phyloP scores from a whole-genome alignment of 1,284 basidiomycete genomes.

The Malassezia pachydermatis region DNA sequence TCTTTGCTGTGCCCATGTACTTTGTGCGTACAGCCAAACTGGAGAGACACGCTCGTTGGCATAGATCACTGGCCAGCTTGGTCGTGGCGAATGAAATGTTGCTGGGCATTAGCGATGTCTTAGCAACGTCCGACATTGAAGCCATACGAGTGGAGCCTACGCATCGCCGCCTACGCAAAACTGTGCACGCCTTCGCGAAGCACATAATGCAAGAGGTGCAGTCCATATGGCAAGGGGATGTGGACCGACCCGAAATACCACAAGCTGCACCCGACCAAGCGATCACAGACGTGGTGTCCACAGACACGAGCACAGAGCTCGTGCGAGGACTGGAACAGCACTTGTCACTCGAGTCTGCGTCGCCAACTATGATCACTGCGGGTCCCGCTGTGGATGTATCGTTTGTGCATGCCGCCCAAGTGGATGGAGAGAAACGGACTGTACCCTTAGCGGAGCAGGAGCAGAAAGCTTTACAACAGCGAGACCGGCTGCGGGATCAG shows the following conservation, averaged over 20 bases:
- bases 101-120: constrained; percentile 17
- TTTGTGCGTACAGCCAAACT: not conserved
- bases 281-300: not conserved
- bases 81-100: constrained; percentile 25
- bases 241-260: constrained; percentile 13
- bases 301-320: not conserved
- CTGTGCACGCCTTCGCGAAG: constrained; percentile 26
- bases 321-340: constrained; percentile 7
- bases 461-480: not conserved
- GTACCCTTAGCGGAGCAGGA: not conserved
- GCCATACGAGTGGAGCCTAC: not conserved
- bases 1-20: constrained; percentile 5
- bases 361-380: not conserved
- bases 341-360: not conserved
- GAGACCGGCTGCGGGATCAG: not conserved
- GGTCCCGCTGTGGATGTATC: constrained; percentile 6
- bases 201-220: constrained; percentile 19
- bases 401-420: constrained; percentile 2
- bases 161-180: constrained; percentile 21
- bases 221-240: constrained; percentile 22
- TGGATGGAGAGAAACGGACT: not conserved
- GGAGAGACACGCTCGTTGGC: not conserved
- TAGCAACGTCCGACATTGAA: constrained; percentile 19
- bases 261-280: not conserved
- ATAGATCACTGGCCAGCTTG: constrained; percentile 16